These are phyloP conservation scores for Xerocomellus dryophilus DNA, from an alignment of 768 basidiomycete genomes.

Conservation along the genomic window DNA sequence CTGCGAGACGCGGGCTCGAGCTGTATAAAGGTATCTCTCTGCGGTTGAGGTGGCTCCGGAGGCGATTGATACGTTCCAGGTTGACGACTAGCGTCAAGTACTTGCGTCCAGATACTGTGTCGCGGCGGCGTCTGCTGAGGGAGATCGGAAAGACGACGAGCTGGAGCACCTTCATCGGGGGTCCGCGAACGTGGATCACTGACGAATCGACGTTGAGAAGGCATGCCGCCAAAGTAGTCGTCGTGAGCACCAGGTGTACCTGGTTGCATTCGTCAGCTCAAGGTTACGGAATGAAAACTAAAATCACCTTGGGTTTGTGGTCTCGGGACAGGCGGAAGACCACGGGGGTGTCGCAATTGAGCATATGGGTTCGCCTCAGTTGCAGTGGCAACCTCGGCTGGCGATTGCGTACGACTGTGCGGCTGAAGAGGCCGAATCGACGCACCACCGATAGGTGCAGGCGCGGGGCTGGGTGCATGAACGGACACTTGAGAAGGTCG, in stretches of 20 bases:
- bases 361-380: slow-evolving; percentile 39
- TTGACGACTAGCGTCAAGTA: slow-evolving; percentile 66
- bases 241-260: slow-evolving; percentile 41
- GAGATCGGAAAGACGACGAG: slow-evolving; percentile 55
- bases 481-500: slow-evolving; percentile 27
- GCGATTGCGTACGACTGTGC: slow-evolving; percentile 31
- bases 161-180: slow-evolving; percentile 53
- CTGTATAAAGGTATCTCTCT: slow-evolving; percentile 65
- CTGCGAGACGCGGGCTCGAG: slow-evolving; percentile 65
- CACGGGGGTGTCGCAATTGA: slow-evolving; percentile 57
- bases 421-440: slow-evolving; percentile 30
- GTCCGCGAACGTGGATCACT: slow-evolving; percentile 58
- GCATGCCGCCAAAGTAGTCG: slow-evolving; percentile 36
- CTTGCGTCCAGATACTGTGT: slow-evolving; percentile 85
- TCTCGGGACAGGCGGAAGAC: slow-evolving; percentile 62
- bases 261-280: slow-evolving; percentile 10
- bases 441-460: slow-evolving; percentile 16
- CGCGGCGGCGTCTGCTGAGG: slow-evolving; percentile 49
- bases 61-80: slow-evolving; percentile 38
- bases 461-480: slow-evolving; percentile 20
- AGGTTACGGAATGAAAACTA: not conserved
- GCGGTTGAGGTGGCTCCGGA: slow-evolving; percentile 33
- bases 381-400: slow-evolving; percentile 27
- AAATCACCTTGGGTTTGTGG: slow-evolving; percentile 44
- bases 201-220: slow-evolving; percentile 46